These are phyloP conservation scores for Inonotus obliquus DNA, from an alignment of 1,284 basidiomycete species.

Conservation along the genomic window DNA sequence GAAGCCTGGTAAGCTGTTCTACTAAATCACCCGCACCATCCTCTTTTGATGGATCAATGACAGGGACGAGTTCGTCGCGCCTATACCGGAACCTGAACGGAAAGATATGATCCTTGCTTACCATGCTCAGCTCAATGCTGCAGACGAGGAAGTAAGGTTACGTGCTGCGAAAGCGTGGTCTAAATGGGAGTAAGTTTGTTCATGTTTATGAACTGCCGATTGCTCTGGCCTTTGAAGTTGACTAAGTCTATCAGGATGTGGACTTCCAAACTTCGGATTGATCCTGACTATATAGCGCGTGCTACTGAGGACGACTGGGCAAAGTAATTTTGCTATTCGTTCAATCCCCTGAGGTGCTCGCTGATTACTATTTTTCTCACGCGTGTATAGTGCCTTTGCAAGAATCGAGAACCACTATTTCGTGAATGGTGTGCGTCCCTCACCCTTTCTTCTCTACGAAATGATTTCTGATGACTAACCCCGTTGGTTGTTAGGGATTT, in stretches of 20 bases:
- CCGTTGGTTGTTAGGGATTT: constrained; percentile 57
- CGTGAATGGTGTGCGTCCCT: constrained; percentile 55
- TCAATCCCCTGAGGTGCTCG: background rate
- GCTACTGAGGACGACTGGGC: constrained; percentile 74
- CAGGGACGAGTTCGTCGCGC: constrained; percentile 78
- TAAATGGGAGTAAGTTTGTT: constrained; percentile 84
- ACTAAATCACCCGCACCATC: background rate
- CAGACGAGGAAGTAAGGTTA: constrained; percentile 62
- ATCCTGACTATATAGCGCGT: constrained; percentile 63
- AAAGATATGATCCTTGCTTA: constrained; percentile 82
- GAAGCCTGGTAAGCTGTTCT: constrained; percentile 68
- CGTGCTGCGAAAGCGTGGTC: constrained; percentile 84
- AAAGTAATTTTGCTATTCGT: constrained; percentile 42
- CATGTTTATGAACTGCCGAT: background rate
- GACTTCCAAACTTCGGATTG: constrained; percentile 71
- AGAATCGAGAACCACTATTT: constrained; percentile 94
- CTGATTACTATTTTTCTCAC: constrained; percentile 14
- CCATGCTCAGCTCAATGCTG: constrained; percentile 75
- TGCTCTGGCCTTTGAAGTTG: constrained; percentile 6
- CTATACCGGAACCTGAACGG: constrained; percentile 78
- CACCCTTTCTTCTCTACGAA: background rate
- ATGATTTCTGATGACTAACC: background rate
- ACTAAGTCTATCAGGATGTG: constrained; percentile 52
- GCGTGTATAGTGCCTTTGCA: constrained; percentile 67
- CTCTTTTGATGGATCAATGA: constrained; percentile 10